Evolutionary conservation across 148 eudicot genomes (phyloP).

Genomic region (Diospyros lotus): DNA sequence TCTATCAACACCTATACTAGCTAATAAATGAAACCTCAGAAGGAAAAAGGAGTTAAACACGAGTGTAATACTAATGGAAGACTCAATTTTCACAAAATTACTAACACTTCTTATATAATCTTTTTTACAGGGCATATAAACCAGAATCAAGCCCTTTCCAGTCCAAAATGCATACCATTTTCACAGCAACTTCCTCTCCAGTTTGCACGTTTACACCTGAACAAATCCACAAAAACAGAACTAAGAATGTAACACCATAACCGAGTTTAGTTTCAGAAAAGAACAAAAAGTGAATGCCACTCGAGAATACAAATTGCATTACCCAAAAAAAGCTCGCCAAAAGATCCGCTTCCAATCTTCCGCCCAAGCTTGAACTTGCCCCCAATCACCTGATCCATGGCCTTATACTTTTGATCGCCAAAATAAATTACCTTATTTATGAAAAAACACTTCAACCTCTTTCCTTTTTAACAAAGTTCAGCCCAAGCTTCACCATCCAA

Average conservation of each 20-base stretch:
- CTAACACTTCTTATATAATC: background rate
- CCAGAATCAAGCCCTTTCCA: background rate
- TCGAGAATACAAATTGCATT: conserved; percentile 6
- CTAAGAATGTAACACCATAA: background rate
- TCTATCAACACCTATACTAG: background rate
- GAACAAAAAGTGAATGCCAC: background rate
- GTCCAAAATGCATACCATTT: conserved; percentile 59
- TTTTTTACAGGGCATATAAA: background rate
- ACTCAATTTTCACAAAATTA: background rate
- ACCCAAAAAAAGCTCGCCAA: conserved; percentile 72
- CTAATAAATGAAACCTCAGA: background rate
- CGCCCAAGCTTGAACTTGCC: conserved; percentile 69
- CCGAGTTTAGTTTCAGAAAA: background rate
- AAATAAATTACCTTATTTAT: background rate
- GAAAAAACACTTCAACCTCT: background rate
- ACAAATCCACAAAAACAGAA: background rate
- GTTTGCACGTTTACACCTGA: conserved; percentile 80
- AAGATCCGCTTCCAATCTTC: conserved; percentile 71
- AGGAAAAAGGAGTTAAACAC: background rate
- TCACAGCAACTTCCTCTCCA: conserved; percentile 85
- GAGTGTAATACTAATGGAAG: background rate
- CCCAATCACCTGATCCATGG: conserved; percentile 58
- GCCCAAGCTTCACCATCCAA: background rate
- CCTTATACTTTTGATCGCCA: background rate
- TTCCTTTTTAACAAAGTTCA: background rate